A percentile compares a stretch with the other conserved stretches of the same genome.
Conservation (phyloP, 2,329 filamentous ascomycete species). For the Zymoseptoria brevis region DNA sequence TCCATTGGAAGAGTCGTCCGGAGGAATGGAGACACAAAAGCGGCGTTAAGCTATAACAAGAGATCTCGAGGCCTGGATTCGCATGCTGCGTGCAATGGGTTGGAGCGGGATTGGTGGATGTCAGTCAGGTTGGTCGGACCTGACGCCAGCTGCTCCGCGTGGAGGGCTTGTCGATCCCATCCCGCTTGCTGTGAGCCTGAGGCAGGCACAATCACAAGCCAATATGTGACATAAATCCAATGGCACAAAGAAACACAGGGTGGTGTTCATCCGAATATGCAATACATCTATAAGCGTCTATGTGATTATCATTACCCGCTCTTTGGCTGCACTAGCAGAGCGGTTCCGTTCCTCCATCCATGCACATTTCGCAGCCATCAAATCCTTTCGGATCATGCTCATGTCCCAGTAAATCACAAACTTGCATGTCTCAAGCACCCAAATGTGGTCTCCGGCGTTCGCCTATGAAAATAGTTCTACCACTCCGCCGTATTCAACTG, state of each 20-base stretch:
- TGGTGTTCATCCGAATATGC: background rate
- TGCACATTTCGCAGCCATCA: background rate
- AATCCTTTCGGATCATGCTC: conserved; percentile 5
- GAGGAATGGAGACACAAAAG: background rate
- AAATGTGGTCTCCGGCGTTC: background rate
- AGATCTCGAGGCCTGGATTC: background rate
- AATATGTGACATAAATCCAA: background rate
- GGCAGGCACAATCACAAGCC: background rate
- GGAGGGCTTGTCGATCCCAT: background rate
- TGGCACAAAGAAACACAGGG: background rate
- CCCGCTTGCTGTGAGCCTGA: background rate
- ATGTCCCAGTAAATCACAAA: background rate
- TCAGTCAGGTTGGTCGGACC: background rate
- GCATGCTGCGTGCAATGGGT: background rate
- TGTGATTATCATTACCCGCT: conserved; percentile 7
- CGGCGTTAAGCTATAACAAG: background rate
- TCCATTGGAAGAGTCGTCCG: conserved; percentile 12
- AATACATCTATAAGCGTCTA: background rate
- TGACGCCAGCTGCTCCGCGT: background rate
- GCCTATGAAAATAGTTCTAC: background rate
- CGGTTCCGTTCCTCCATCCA: conserved; percentile 1
- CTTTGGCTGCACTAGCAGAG: conserved; percentile 21
- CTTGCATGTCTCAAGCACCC: background rate
- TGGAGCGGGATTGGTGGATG: background rate
- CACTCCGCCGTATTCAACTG: background rate